These are phyloP conservation scores for Penicillium sp. DNA, from an alignment of 2,329 filamentous ascomycete genomes.

Conservation along the genomic window DNA sequence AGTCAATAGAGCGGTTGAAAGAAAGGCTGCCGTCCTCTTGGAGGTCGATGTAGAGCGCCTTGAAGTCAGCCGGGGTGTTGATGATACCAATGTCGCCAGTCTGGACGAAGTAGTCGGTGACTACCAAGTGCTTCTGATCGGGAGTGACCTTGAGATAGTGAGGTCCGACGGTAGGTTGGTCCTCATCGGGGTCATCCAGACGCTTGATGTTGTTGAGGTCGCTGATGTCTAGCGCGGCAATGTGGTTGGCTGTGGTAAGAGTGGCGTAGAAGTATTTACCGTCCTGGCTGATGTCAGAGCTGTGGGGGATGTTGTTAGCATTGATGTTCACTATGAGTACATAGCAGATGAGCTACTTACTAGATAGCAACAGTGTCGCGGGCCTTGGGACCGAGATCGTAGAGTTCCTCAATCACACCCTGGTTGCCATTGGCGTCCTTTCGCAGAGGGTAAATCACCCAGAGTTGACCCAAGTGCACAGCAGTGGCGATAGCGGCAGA, in stretches of 20 bases:
- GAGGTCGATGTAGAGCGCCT: slow-evolving; percentile 63
- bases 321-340: neutral
- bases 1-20: slow-evolving; percentile 63
- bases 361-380: slow-evolving; percentile 60
- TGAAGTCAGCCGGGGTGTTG: slow-evolving; percentile 63
- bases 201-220: slow-evolving; percentile 61
- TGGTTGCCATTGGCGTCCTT: slow-evolving; percentile 56
- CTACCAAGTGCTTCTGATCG: slow-evolving; percentile 63
- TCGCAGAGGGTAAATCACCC: slow-evolving; percentile 65
- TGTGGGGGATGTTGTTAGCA: slow-evolving; percentile 16
- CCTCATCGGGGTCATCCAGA: slow-evolving; percentile 60
- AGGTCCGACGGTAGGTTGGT: slow-evolving; percentile 60
- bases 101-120: slow-evolving; percentile 67
- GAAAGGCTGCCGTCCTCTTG: slow-evolving; percentile 53
- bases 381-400: slow-evolving; percentile 58
- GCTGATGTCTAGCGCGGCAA: slow-evolving; percentile 62
- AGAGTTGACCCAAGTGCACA: slow-evolving; percentile 60
- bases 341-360: slow-evolving; percentile 25
- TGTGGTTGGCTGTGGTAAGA: slow-evolving; percentile 61
- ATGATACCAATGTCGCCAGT: slow-evolving; percentile 61
- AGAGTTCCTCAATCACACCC: slow-evolving; percentile 59
- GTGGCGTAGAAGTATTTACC: slow-evolving; percentile 61
- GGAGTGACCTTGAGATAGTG: slow-evolving; percentile 66
- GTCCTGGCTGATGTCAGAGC: slow-evolving; percentile 59
- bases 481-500: slow-evolving; percentile 61